Evolutionary conservation across 352 stramenopile species (phyloP).

Genomic region (Globisporangium megalacanthum): DNA sequence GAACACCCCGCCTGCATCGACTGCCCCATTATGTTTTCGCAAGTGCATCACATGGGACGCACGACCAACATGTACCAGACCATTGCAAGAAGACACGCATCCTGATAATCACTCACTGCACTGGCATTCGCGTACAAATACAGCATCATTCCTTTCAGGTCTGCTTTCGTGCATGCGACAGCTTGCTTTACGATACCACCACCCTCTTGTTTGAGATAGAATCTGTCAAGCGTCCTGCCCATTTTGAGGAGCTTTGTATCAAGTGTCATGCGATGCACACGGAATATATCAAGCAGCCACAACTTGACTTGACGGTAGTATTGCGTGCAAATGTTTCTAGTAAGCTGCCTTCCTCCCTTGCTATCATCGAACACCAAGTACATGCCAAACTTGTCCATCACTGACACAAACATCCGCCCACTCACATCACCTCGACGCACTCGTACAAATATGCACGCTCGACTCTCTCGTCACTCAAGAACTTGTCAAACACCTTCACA

Average conservation of each 20-base stretch:
- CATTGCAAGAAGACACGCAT: neutral
- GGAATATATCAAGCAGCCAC: neutral
- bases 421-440: neutral
- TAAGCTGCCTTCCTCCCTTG: neutral
- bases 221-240: neutral
- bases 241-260: neutral
- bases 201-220: neutral
- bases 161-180: neutral
- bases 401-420: neutral
- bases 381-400: conserved; percentile 2
- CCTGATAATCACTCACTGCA: neutral
- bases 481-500: conserved; percentile 1
- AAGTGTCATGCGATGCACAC: neutral
- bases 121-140: neutral
- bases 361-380: neutral
- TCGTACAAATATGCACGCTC: neutral
- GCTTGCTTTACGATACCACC: neutral
- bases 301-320: neutral
- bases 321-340: neutral
- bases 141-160: neutral
- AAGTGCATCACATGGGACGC: neutral
- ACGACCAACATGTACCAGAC: neutral
- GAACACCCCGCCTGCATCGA: neutral
- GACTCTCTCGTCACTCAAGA: neutral
- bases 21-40: neutral